A percentile compares a stretch with the other conserved stretches of the same genome.
Conservation (phyloP, 139 green algal species). For the Desmodesmus armatus region DNA sequence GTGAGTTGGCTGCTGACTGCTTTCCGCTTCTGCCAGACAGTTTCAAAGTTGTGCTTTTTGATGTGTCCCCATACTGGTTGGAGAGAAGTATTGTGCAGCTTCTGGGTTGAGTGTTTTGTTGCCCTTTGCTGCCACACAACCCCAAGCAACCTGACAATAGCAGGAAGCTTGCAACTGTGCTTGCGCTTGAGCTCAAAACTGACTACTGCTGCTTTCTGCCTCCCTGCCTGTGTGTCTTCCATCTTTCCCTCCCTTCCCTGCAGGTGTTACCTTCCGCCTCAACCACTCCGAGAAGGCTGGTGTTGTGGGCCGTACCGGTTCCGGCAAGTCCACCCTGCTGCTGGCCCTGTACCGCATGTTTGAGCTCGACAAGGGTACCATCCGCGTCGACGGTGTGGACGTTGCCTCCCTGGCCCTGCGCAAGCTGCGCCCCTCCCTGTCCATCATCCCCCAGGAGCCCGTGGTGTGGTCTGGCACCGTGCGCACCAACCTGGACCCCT, state of each 20-base stretch:
- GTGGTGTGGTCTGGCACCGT: conserved; percentile 86
- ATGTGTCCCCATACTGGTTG: background rate
- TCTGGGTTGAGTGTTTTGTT: background rate
- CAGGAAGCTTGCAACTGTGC: background rate
- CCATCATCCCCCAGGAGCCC: conserved; percentile 82
- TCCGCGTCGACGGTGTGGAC: conserved; percentile 75
- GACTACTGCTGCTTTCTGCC: background rate
- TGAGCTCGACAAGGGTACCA: conserved; percentile 61
- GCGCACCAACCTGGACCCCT: conserved; percentile 88
- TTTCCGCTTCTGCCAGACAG: background rate
- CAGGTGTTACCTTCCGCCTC: conserved; percentile 52
- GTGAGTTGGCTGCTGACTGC: too few relatives aligned
- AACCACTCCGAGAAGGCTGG: conserved; percentile 69
- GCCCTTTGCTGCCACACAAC: background rate
- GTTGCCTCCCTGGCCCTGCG: conserved; percentile 67
- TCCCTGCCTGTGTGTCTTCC: background rate
- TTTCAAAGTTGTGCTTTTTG: background rate
- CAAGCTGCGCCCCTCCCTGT: conserved; percentile 65
- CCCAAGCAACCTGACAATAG: background rate
- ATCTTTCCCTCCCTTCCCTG: background rate
- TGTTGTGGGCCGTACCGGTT: conserved; percentile 80
- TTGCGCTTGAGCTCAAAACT: background rate
- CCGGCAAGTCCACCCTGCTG: conserved; percentile 84
- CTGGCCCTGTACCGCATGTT: conserved; percentile 86
- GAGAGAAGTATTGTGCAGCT: background rate